These are phyloP conservation scores for Trypethelium eluteriae DNA, from an alignment of 495 filamentous ascomycete genomes.

Conservation along the genomic window DNA sequence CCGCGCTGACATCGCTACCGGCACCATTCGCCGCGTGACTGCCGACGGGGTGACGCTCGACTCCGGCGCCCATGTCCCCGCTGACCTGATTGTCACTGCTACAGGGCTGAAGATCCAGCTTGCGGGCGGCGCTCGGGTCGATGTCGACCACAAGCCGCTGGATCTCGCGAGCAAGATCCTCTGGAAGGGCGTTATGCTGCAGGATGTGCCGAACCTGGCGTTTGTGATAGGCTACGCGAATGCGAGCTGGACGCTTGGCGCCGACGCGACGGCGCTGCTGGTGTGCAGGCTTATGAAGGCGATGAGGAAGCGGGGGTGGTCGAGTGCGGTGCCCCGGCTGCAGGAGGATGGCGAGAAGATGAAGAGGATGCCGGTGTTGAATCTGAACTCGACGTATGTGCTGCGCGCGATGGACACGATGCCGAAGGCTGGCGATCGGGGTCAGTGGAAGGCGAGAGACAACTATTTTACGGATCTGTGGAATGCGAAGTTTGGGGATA, in stretches of 20 bases:
- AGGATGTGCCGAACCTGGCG: constrained; percentile 51
- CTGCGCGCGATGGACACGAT: constrained; percentile 34
- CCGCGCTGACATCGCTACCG: constrained; percentile 58
- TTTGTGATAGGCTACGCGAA: constrained; percentile 53
- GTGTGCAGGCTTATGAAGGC: constrained; percentile 41
- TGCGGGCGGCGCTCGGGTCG: constrained; percentile 43
- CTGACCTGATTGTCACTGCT: constrained; percentile 68
- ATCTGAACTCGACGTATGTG: constrained; percentile 49
- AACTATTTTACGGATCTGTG: constrained; percentile 50
- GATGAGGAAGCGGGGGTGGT: constrained; percentile 37
- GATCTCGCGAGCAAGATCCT: constrained; percentile 43
- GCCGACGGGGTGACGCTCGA: constrained; percentile 51
- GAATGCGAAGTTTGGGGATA: constrained; percentile 43
- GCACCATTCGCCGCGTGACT: constrained; percentile 57
- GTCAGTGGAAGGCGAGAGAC: constrained; percentile 48
- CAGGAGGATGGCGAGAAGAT: constrained; percentile 23
- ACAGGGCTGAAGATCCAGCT: constrained; percentile 59
- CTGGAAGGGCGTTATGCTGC: constrained; percentile 55
- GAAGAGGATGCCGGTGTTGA: constrained; percentile 37
- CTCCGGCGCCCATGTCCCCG: constrained; percentile 47
- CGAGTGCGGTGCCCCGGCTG: constrained; percentile 29
- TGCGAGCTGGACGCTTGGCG: constrained; percentile 53
- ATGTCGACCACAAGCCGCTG: constrained; percentile 49
- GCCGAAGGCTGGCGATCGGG: constrained; percentile 42
- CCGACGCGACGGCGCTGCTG: constrained; percentile 47